phyloP scores from a whole-genome alignment of 345 rosid genomes.

The Aquilaria yunnanensis region DNA sequence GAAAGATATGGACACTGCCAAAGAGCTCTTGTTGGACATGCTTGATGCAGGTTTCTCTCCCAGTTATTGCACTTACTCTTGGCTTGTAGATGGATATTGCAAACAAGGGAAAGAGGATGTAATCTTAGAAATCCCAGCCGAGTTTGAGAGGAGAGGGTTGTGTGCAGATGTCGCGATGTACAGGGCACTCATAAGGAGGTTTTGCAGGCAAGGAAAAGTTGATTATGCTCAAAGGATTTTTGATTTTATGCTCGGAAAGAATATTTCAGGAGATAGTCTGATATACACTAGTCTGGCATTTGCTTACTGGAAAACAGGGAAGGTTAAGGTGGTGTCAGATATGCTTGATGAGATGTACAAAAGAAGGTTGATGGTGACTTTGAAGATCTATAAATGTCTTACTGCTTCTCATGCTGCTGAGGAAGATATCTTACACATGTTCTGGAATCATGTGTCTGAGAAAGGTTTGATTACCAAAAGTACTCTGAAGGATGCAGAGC shows the following conservation, averaged over 20 bases:
- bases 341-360: slow-evolving; percentile 68
- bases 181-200: slow-evolving; percentile 83
- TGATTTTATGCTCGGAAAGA: slow-evolving; percentile 58
- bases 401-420: slow-evolving; percentile 62
- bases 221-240: slow-evolving; percentile 51
- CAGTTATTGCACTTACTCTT: slow-evolving; percentile 66
- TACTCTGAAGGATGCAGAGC: slow-evolving; percentile 44
- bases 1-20: slow-evolving; percentile 58
- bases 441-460: slow-evolving; percentile 69
- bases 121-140: slow-evolving; percentile 47
- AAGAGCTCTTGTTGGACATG: slow-evolving; percentile 67
- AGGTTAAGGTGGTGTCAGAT: slow-evolving; percentile 40
- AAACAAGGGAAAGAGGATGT: slow-evolving; percentile 42
- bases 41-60: slow-evolving; percentile 70
- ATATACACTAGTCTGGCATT: slow-evolving; percentile 61
- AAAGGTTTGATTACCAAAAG: slow-evolving; percentile 61
- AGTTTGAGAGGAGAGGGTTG: slow-evolving; percentile 50
- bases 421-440: slow-evolving; percentile 36
- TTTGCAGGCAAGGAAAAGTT: slow-evolving; percentile 61
- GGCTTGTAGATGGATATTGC: slow-evolving; percentile 78
- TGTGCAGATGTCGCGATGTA: slow-evolving; percentile 51
- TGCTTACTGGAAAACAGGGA: slow-evolving; percentile 75
- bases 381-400: slow-evolving; percentile 55
- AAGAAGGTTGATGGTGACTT: slow-evolving; percentile 63
- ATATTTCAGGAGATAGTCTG: slow-evolving; percentile 64